Evolutionary conservation across 2,329 filamentous ascomycete species (phyloP).

Genomic region (Colletotrichum sp.): DNA sequence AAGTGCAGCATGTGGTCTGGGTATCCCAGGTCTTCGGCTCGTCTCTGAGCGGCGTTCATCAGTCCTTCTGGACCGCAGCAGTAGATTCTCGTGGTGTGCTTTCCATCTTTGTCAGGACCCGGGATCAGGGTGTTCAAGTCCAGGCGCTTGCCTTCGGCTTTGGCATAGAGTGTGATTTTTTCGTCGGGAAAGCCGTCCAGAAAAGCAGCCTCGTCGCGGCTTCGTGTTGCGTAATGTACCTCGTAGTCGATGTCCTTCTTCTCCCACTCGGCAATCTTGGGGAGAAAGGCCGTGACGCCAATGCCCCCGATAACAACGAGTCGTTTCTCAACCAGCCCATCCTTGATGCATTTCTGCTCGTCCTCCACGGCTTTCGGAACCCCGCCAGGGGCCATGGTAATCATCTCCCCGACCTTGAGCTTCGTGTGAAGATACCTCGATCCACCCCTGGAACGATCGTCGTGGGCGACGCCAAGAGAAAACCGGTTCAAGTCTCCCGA

Average conservation of each 20-base stretch:
- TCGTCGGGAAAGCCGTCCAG: not conserved
- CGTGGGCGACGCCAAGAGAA: not conserved
- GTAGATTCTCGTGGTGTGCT: not conserved
- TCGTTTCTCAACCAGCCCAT: not conserved
- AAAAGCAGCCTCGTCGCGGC: not conserved
- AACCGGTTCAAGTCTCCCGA: not conserved
- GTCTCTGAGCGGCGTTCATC: not conserved
- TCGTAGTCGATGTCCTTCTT: not conserved
- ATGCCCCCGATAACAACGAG: not conserved
- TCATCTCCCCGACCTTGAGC: not conserved
- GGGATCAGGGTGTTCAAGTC: not conserved
- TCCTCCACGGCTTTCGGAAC: not conserved
- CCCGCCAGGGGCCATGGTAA: not conserved
- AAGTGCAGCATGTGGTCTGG: not conserved
- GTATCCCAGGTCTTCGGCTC: not conserved
- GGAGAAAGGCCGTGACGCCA: not conserved
- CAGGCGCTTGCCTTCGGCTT: not conserved
- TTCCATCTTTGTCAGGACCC: not conserved
- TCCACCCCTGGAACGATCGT: not conserved
- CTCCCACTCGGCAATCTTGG: not conserved
- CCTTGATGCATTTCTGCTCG: not conserved
- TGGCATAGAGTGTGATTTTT: not conserved
- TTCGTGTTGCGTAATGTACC: not conserved
- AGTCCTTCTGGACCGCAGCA: not conserved
- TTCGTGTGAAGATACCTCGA: not conserved